Conservation (phyloP, 805 yeast species). For the Saccharomycopsis capsularis region DNA sequence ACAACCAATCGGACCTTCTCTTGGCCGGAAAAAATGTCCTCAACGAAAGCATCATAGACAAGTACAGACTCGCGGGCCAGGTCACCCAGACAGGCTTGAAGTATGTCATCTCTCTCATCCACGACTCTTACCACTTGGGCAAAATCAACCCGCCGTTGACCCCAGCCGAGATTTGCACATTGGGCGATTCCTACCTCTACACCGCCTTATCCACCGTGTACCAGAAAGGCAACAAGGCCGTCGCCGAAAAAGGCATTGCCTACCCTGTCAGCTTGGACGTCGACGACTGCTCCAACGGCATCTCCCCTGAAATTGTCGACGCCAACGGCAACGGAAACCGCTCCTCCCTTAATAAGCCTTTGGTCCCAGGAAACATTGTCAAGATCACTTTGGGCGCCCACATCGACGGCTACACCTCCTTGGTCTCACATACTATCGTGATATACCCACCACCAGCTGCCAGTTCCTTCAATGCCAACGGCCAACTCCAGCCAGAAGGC, state of each 20-base stretch:
- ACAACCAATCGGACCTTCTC: constrained; percentile 65
- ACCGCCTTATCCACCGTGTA: constrained; percentile 54
- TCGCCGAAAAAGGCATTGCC: constrained; percentile 86
- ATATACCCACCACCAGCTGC: constrained; percentile 61
- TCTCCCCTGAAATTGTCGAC: constrained; percentile 74
- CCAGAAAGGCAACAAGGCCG: constrained; percentile 43
- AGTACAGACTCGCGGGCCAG: constrained; percentile 85
- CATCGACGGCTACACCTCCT: constrained; percentile 90
- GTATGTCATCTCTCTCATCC: constrained; percentile 59
- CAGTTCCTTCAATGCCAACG: constrained; percentile 26
- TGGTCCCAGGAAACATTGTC: constrained; percentile 75
- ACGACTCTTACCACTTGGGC: constrained; percentile 62
- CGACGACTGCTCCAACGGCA: constrained; percentile 69
- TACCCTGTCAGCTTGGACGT: constrained; percentile 86
- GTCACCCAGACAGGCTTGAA: constrained; percentile 75
- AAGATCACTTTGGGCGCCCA: constrained; percentile 85
- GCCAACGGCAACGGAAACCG: constrained; percentile 27
- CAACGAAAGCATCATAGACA: constrained; percentile 55
- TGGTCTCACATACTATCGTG: constrained; percentile 79
- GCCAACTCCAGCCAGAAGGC: constrained; percentile 56
- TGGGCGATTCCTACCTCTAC: constrained; percentile 71
- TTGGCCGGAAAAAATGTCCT: constrained; percentile 68
- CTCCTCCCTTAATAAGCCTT: constrained; percentile 29
- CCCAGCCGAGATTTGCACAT: constrained; percentile 65
- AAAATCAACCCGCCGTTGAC: constrained; percentile 40